Percentiles rank a stretch among this genome's conserved stretches.
These are phyloP conservation scores for Salix exigua DNA, from an alignment of 345 rosid genomes.

Conservation along the genomic window DNA sequence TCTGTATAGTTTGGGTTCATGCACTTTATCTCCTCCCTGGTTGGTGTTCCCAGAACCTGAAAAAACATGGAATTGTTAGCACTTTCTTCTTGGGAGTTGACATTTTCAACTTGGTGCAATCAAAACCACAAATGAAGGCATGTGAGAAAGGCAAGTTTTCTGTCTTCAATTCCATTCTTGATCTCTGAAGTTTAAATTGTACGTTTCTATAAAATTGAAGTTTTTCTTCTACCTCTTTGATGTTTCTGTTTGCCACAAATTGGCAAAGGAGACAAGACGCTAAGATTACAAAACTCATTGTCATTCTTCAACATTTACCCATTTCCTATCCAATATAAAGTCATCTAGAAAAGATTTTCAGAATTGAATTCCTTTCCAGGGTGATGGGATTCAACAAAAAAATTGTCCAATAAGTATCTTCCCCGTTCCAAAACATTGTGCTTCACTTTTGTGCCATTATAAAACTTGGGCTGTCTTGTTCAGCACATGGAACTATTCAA, in stretches of 20 bases:
- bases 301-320: constrained; percentile 4
- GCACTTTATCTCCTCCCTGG: constrained; percentile 96
- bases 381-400: neutral
- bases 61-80: neutral
- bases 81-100: neutral
- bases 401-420: neutral
- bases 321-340: neutral
- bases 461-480: neutral
- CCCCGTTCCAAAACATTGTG: neutral
- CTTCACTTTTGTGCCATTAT: neutral
- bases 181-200: neutral
- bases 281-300: neutral
- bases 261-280: neutral
- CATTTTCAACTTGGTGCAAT: neutral
- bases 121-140: neutral
- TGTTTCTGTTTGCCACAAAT: neutral
- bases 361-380: neutral
- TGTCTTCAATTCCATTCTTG: neutral
- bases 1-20: constrained; percentile 96
- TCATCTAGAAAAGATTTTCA: neutral
- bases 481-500: neutral
- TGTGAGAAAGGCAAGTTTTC: neutral
- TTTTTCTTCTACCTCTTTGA: neutral
- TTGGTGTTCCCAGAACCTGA: constrained; percentile 92
- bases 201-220: neutral